Evolutionary conservation across 1,284 basidiomycete species (phyloP).

Genomic region (Tranzscheliella williamsii): DNA sequence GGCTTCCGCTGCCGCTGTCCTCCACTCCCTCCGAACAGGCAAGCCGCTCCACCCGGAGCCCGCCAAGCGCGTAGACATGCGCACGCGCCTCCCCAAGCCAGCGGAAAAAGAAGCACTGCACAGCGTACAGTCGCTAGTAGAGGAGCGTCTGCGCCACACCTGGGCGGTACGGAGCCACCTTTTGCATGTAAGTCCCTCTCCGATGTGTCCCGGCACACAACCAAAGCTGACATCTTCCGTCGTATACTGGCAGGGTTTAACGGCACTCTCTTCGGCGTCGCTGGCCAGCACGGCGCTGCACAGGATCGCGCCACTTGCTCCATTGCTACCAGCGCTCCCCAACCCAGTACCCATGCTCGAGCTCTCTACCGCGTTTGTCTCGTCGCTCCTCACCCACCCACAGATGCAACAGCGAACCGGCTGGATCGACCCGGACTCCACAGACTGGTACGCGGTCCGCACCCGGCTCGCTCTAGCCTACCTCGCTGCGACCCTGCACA

Average conservation of each 20-base stretch:
- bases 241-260: constrained; percentile 4
- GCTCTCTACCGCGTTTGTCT: constrained; percentile 4
- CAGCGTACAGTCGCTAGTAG: neutral
- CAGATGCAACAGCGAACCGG: neutral
- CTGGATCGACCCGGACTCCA: constrained; percentile 17
- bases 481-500: constrained; percentile 16
- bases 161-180: constrained; percentile 11
- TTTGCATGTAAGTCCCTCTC: constrained; percentile 1
- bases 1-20: neutral
- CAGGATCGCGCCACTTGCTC: constrained; percentile 9
- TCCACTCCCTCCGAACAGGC: neutral
- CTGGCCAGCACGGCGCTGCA: constrained; percentile 3
- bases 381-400: constrained; percentile 1
- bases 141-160: constrained; percentile 3
- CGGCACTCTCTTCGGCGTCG: constrained; percentile 8
- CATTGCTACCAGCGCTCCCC: constrained; percentile 10
- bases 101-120: constrained; percentile 1
- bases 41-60: neutral
- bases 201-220: too few species aligned
- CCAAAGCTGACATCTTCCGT: neutral
- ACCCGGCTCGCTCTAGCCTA: constrained; percentile 9
- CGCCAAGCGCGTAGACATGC: constrained; percentile 1
- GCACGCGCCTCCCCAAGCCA: neutral
- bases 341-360: constrained; percentile 10
- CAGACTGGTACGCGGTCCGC: constrained; percentile 18